Conservation (phyloP, 2,329 filamentous ascomycete species). For the Neospermospora avenae region DNA sequence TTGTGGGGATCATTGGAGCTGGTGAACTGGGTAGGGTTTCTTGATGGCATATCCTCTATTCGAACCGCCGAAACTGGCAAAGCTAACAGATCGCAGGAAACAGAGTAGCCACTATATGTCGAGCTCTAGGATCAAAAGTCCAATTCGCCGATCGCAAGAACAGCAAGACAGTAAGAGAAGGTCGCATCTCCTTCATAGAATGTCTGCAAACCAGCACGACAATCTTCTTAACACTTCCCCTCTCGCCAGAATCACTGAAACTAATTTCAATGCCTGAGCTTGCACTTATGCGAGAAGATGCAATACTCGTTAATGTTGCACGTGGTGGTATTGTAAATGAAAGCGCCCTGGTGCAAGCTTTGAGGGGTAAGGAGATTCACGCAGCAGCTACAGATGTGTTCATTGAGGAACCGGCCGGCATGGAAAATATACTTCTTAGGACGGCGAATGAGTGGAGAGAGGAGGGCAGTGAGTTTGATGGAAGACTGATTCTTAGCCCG, state of each 20-base stretch:
- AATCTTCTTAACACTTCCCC: conserved; percentile 25
- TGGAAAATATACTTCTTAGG: conserved; percentile 34
- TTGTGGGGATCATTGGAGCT: conserved; percentile 31
- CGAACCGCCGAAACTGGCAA: no score
- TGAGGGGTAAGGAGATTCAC: conserved; percentile 28
- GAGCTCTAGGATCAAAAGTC: conserved; percentile 25
- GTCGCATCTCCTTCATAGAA: conserved; percentile 22
- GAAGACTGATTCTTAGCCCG: conserved; percentile 49
- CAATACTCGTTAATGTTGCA: conserved; percentile 33
- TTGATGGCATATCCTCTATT: no score
- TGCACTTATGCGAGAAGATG: conserved; percentile 22
- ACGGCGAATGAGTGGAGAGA: conserved; percentile 19
- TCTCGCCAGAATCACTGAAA: conserved; percentile 25
- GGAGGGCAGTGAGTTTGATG: conserved; percentile 34
- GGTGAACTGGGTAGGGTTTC: conserved; percentile 30
- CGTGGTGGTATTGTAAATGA: conserved; percentile 35
- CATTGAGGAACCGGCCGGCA: conserved; percentile 38
- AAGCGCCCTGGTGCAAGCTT: conserved; percentile 29
- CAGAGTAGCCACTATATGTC: conserved; percentile 23
- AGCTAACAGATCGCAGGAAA: conserved; percentile 17
- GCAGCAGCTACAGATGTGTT: conserved; percentile 36
- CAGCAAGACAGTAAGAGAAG: conserved; percentile 5
- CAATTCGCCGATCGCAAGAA: conserved; percentile 25
- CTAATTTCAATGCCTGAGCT: conserved; percentile 29
- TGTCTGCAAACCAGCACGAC: conserved; percentile 20